Conservation (phyloP, 2,329 filamentous ascomycete species). For the Xylariaceae sp. region DNA sequence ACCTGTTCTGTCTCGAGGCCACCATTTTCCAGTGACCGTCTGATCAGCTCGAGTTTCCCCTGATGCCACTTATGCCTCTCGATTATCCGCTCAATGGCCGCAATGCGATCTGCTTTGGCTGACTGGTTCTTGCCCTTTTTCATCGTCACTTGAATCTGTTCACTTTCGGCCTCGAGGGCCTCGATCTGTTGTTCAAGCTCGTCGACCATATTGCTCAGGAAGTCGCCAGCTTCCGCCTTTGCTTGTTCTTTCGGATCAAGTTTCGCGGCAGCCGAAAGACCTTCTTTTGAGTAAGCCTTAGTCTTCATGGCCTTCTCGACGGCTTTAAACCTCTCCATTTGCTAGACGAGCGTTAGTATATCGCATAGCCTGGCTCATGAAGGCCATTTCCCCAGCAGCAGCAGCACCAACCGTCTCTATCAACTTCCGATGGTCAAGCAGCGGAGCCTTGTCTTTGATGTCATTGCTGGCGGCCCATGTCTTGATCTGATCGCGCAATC, state of each 20-base stretch:
- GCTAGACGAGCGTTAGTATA: conserved; percentile 55
- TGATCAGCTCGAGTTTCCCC: conserved; percentile 86
- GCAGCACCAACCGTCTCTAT: conserved; percentile 85
- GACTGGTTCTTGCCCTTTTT: conserved; percentile 94
- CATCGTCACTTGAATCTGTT: conserved; percentile 82
- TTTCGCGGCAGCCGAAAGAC: conserved; percentile 86
- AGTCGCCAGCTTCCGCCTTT: conserved; percentile 86
- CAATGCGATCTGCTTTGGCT: conserved; percentile 83
- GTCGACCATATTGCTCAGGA: conserved; percentile 85
- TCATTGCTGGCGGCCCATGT: conserved; percentile 98
- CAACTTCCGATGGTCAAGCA: conserved; percentile 91
- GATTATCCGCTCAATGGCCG: conserved; percentile 81
- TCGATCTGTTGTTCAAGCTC: conserved; percentile 95
- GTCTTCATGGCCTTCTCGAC: conserved; percentile 99
- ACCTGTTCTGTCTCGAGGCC: conserved; percentile 88
- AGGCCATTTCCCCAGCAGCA: conserved; percentile 6
- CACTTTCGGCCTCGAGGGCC: conserved; percentile 86
- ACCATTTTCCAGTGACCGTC: conserved; percentile 90
- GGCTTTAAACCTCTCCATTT: conserved; percentile 99
- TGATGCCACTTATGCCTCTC: conserved; percentile 98
- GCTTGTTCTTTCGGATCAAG: conserved; percentile 98
- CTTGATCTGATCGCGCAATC: conserved; percentile 98
- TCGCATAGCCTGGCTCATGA: conserved; percentile 16
- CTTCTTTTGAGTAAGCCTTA: conserved; percentile 98
- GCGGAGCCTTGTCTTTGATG: conserved; percentile 97